Evolutionary conservation across 2,329 filamentous ascomycete species (phyloP), one percentile per base, ranked within the genome.

Genomic region (Alternaria longipes): DNA sequence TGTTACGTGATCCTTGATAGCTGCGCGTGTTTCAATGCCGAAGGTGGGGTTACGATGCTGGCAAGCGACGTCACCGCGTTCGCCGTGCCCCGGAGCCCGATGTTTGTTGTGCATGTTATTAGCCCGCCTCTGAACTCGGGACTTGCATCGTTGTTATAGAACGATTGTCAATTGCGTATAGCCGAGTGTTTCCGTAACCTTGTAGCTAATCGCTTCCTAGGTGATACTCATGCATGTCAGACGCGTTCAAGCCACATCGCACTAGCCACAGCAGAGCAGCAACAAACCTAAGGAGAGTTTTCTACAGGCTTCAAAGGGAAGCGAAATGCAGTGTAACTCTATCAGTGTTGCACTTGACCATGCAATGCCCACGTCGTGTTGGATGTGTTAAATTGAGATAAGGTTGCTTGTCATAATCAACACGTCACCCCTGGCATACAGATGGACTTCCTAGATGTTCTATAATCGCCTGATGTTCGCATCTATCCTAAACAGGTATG

Each of bases 21-120:
- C 26, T 26, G 38, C 34, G 40, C 32, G 54, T 58, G 42, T 49
- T 42, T 20, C 26, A 24, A 58, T 54, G 40, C 52, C 56, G 34
- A 63, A 59, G 51, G 60, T 60, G 60, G 60, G 60, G 60, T 56
- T 45, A 42, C 20, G 16, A 30, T 52, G 32, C 28, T 45, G 9
- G 46, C 22, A 46, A 44, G 28, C 49, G 53, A 60, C 60, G 56
- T 60, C 52, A 56, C 41, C 7, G 18, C 45, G 24, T 57, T 18
- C 8, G 38, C 41, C n/a, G 30, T 24, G 22, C 11, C 47, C 26
- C 32, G n/a, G 20, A 50, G 4, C 34, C 20, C 32, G 16, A 12
- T n/a, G 8, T 45, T 2, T 14, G 24, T 30, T n/a, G 32, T 11
- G 30, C 30, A 50, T 50, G 20, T 50, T 36, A 12, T n/a, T 12